These are phyloP conservation scores for Sisymbrium irio DNA, from an alignment of 345 rosid genomes.

Conservation along the genomic window DNA sequence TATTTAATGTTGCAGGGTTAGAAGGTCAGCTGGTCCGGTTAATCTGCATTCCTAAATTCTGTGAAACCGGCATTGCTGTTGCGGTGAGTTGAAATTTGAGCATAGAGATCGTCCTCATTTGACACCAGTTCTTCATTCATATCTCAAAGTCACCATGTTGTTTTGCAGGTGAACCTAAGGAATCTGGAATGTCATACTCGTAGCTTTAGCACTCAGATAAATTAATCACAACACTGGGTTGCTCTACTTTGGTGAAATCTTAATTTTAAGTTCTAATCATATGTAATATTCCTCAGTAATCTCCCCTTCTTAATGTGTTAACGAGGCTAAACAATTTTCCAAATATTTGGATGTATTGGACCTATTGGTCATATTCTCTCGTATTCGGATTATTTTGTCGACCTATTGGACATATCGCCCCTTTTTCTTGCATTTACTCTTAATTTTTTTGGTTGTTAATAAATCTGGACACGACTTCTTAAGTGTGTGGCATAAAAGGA, in stretches of 20 bases:
- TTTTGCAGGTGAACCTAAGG: slow-evolving; percentile 67
- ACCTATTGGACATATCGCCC: too few relatives aligned
- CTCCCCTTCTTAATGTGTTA: too few relatives aligned
- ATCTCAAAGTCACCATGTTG: neutral
- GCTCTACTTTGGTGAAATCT: slow-evolving; percentile 1
- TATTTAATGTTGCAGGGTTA: slow-evolving; percentile 49
- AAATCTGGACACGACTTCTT: neutral
- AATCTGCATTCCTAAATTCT: slow-evolving; percentile 73
- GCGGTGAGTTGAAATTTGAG: slow-evolving; percentile 50
- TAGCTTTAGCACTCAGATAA: slow-evolving; percentile 56
- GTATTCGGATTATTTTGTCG: too few relatives aligned
- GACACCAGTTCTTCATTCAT: neutral
- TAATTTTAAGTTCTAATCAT: neutral
- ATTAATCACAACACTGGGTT: slow-evolving; percentile 29
- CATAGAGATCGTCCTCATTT: neutral
- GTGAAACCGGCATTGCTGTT: slow-evolving; percentile 74
- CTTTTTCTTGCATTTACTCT: too few relatives aligned
- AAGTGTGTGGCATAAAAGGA: slow-evolving; percentile 14
- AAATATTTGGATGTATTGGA: slow-evolving; percentile 10
- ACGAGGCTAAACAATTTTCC: neutral
- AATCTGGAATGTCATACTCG: slow-evolving; percentile 81
- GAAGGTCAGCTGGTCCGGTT: slow-evolving; percentile 78
- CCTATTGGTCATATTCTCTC: neutral
- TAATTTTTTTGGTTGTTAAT: too few relatives aligned
- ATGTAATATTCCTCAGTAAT: neutral